Evolutionary conservation across 1,284 basidiomycete genomes (phyloP), one percentile per base, ranked within the genome.

Genomic region (Cryptococcus floricola): DNA sequence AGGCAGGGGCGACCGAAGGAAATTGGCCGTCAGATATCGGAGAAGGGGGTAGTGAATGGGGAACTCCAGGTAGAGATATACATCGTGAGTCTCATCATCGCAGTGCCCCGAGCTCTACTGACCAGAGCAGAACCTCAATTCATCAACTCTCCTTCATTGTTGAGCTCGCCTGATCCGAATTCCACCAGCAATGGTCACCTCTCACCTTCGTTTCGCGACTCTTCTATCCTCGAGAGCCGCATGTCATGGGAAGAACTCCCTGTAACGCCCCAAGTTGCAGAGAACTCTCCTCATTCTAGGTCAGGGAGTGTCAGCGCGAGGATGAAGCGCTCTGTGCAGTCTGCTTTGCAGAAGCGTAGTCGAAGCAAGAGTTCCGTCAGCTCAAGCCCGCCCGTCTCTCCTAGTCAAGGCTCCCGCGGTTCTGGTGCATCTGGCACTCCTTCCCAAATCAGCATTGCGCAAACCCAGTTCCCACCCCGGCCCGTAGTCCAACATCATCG

Each of bases 171-270:
- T 46, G 45, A 42, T n/a, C n/a, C 46, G 10, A 27, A 25, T 9
- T n/a, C 23, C 12, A 25, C 16, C 16, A 56, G 52, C 18, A 43
- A 27, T 23, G 51, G 54, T 25, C 41, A 38, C 12, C 47, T 42
- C 5, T 44, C 53, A 12, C 44, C 50, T n/a, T 48, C 56, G 9
- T 58, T 57, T 4, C 52, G 48, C 13, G n/a, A 34, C 5, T 64
- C 64, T 4, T 46, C 45, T 16, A 13, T 16, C 45, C 55, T 58
- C 19, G 57, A 58, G 18, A 69, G 65, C 54, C 54, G 56, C 54
- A 72, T 70, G 69, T 71, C 70, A 9, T 74, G 74, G 74, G 70
- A 71, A 49, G 68, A 71, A 52, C 61, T 74, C 5, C 65, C 66
- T 18, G 64, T 59, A 48, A 65, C 64, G 44, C 19, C 50, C 16